Evolutionary conservation across 2,329 filamentous ascomycete genomes (phyloP), one percentile per base, ranked within the genome.

Genomic region (Penicillium fuscoglaucum): DNA sequence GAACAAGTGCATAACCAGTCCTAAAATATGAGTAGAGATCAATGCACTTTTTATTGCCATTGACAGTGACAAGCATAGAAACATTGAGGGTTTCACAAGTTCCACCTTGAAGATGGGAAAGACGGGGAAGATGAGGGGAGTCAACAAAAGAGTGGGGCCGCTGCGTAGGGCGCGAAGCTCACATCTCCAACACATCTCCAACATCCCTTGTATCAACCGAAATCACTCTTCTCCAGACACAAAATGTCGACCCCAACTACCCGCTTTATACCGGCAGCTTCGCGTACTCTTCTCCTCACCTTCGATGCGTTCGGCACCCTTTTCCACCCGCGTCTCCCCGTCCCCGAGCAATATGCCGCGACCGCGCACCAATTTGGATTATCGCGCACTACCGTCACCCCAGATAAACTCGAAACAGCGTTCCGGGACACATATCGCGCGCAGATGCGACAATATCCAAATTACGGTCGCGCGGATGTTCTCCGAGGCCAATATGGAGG

Each of bases 251-350:
- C 6, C 10, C 15, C 28, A 33, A 6, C 31, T 4, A 4, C 19
- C 21, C 49, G 46, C 8, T 13, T 26, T 35, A 19, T 53, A 33
- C 28, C 49, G 3, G 15, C 26, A 24, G 29, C 26, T n/a, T 31
- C 52, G 10, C 68, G 68, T 4, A 68, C 62, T 12, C 73, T 80
- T 28, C 72, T 80, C 35, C 68, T 80, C 21, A 79, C 78, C 35
- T 66, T 80, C 41, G 78, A 80, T 65, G 78, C 78, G 35, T 78
- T 80, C 57, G 74, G 72, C 24, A 80, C 78, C 3, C 60, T 80
- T 48, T 80, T 79, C 63, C 63, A 75, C 51, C 78, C 78, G 0
- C 72, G 73, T 56, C 62, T 65, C 4, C 72, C 78, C 1, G 65
- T 80, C 33, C 67, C 73, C 7, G 65, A 70, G 8, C 75, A 78